phyloP scores from a whole-genome alignment of 1,284 basidiomycete species.

The Stygiomarasmius scandens region DNA sequence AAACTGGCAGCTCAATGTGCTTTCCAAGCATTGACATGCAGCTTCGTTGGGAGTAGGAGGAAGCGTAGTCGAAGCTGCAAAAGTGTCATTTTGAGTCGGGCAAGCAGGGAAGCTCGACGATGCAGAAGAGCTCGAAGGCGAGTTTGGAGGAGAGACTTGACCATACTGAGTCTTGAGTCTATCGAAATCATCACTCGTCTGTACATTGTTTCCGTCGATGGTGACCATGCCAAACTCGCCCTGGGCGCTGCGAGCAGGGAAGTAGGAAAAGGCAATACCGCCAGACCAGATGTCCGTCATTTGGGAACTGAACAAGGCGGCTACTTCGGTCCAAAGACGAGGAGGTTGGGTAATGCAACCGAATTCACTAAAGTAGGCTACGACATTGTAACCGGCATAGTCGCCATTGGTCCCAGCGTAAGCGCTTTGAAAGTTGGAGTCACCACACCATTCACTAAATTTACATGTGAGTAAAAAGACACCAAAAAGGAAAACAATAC shows the following conservation, averaged over 20 bases:
- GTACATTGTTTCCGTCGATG: constrained; percentile 68
- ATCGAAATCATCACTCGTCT: constrained; percentile 67
- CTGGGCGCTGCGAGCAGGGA: constrained; percentile 66
- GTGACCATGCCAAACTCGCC: constrained; percentile 87
- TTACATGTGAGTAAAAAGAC: constrained; percentile 1
- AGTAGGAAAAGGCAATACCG: constrained; percentile 87
- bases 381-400: constrained; percentile 73
- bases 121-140: constrained; percentile 59
- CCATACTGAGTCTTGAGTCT: constrained; percentile 66
- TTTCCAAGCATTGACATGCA: constrained; percentile 79
- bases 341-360: constrained; percentile 71
- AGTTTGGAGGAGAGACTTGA: constrained; percentile 58
- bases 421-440: constrained; percentile 56
- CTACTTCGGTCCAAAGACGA: constrained; percentile 82
- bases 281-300: constrained; percentile 87
- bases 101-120: constrained; percentile 65
- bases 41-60: constrained; percentile 83
- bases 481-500: constrained; percentile 28
- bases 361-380: constrained; percentile 91
- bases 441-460: constrained; percentile 79
- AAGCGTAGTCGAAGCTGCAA: constrained; percentile 69
- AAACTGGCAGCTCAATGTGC: constrained; percentile 73
- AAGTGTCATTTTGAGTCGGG: constrained; percentile 58
- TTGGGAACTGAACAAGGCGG: constrained; percentile 69
- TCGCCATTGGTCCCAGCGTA: constrained; percentile 57